Conservation (phyloP, 2,329 filamentous ascomycete species). For the Hymenoscyphus albidus region DNA sequence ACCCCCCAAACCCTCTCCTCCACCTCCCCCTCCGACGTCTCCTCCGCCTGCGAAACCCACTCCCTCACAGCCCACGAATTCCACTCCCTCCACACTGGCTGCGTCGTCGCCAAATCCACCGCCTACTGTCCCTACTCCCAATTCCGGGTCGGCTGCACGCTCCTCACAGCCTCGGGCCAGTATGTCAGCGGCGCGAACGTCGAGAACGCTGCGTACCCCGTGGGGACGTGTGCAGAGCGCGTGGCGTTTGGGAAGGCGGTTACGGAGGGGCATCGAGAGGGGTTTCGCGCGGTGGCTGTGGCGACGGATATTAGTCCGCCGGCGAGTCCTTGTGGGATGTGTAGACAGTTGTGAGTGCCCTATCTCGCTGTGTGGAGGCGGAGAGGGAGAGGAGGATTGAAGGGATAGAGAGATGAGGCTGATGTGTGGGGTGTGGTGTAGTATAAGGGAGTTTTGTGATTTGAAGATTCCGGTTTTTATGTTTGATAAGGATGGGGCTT, state of each 20-base stretch:
- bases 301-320: constrained; percentile 71
- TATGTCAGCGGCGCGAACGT: constrained; percentile 71
- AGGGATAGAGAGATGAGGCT: neutral
- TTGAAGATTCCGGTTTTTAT: constrained; percentile 77
- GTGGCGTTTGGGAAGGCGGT: constrained; percentile 83
- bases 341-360: constrained; percentile 74
- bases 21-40: constrained; percentile 29
- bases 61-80: constrained; percentile 62
- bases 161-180: constrained; percentile 59
- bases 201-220: constrained; percentile 87
- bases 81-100: constrained; percentile 59
- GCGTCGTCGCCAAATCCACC: constrained; percentile 67
- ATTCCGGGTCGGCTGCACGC: constrained; percentile 82
- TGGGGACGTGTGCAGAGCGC: constrained; percentile 92
- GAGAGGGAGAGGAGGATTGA: neutral
- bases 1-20: constrained; percentile 28
- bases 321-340: constrained; percentile 88
- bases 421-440: constrained; percentile 31
- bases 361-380: neutral
- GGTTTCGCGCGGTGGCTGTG: constrained; percentile 78
- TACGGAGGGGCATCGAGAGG: constrained; percentile 38
- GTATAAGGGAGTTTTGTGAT: constrained; percentile 72
- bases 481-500: constrained; percentile 80
- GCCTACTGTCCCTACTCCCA: constrained; percentile 71
- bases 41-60: constrained; percentile 39